Base-by-base conservation (phyloP, 805 yeast species). In the Candida arabinofermentans region DNA sequence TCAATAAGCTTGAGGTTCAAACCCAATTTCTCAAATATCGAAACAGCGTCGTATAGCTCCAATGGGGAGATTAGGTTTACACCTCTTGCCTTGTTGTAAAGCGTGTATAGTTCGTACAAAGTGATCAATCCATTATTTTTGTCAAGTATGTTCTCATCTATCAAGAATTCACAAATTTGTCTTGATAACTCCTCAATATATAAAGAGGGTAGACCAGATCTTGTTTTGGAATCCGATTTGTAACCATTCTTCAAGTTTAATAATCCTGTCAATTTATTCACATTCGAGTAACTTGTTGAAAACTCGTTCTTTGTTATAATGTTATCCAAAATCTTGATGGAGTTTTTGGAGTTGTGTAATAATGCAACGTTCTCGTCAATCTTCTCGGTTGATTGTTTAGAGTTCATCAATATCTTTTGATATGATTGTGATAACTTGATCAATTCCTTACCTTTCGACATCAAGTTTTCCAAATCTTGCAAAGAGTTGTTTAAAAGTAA, bases 391-490 rank as follows among this genome's bases (percentile, higher is more conserved):
- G 49, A 43, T 5, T 35, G 42, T 16, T 36, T 45, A 10, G 43
- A 37, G 7, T 42, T 46, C 32, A 51, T 37, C 23, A 63, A 47
- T 2, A 57, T 46, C 24, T 44, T 49, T 36, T 61, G 66, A 42
- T 73, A 71, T n/a, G 71, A 61, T n/a, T 59, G 57, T 13, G 77
- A 82, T 23, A 89, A 60, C 27, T 68, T 64, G 18, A 83, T 75
- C 38, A 90, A 72, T 44, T 88, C 90, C 49, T 77, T 77, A 2
- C 90, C 95, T 50, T 85, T 76, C n/a, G 77, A 71, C 81, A 86
- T 82, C 39, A 89, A 66, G 34, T 81, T 81, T 46, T 84, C 82
- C 35, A 90, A 64, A 59, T 88, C 96, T 33, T 79, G 82, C 30
- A 90, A 63, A 0, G 96, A 88, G 33, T 74, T 73, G 27, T 75